A percentile compares a stretch with the other conserved stretches of the same genome.
phyloP scores from a whole-genome alignment of 1,284 basidiomycete species.

The Rhodotorula sp. region DNA sequence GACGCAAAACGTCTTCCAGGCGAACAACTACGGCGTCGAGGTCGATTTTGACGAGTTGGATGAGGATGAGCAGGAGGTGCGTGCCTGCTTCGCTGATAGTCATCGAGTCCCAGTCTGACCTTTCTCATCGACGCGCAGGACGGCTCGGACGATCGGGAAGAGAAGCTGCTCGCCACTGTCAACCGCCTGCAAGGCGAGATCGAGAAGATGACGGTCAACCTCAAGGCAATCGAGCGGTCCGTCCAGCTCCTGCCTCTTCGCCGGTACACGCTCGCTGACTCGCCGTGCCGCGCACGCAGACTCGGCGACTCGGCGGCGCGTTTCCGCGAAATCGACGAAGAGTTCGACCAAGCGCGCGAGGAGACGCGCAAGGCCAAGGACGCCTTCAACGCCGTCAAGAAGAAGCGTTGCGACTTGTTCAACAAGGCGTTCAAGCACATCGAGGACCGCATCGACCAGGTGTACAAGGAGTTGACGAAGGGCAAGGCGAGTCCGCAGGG shows the following conservation, averaged over 20 bases:
- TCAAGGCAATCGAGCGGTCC: slow-evolving; percentile 87
- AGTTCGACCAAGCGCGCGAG: slow-evolving; percentile 60
- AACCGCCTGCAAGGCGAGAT: slow-evolving; percentile 74
- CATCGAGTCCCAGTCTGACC: too few relatives aligned
- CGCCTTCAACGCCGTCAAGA: slow-evolving; percentile 83
- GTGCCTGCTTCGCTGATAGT: slow-evolving; percentile 24
- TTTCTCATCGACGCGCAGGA: slow-evolving; percentile 53
- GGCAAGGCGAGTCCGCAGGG: slow-evolving; percentile 89
- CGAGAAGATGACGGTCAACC: slow-evolving; percentile 90
- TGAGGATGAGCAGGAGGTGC: slow-evolving; percentile 76
- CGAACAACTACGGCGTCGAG: slow-evolving; percentile 83
- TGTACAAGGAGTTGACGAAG: slow-evolving; percentile 97
- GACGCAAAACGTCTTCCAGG: slow-evolving; percentile 67
- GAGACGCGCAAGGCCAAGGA: slow-evolving; percentile 86
- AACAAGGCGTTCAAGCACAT: slow-evolving; percentile 97
- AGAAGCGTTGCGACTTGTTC: slow-evolving; percentile 80
- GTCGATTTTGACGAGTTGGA: slow-evolving; percentile 78
- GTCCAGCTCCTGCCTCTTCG: slow-evolving; percentile 36
- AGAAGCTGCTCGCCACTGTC: slow-evolving; percentile 75
- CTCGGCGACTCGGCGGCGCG: slow-evolving; percentile 84
- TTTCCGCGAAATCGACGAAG: slow-evolving; percentile 56
- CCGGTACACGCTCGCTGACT: neutral
- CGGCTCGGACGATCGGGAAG: slow-evolving; percentile 63
- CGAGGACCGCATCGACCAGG: slow-evolving; percentile 85
- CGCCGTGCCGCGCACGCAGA: slow-evolving; percentile 50